Conservation (phyloP, 1,284 basidiomycete species). For the Sanguinoderma infundibulare region DNA sequence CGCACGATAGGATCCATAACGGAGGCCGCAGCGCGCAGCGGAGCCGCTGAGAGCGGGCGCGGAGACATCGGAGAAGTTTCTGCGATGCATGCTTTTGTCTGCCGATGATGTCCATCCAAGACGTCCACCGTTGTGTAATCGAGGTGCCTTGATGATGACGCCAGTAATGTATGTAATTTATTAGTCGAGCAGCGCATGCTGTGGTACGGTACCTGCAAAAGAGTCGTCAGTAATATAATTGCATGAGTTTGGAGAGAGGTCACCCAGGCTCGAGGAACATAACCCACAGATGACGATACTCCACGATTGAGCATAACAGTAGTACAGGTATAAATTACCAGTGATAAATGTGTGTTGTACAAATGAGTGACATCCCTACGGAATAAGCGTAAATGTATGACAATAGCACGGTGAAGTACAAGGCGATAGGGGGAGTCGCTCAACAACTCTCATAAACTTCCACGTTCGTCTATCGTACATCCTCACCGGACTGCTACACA, state of each 20-base stretch:
- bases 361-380: conserved; percentile 5
- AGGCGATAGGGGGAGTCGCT: background rate
- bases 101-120: background rate
- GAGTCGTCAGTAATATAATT: background rate
- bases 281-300: background rate
- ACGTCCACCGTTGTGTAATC: background rate
- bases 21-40: conserved; percentile 3
- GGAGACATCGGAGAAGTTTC: background rate
- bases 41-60: background rate
- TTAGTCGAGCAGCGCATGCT: background rate
- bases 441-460: conserved; percentile 3
- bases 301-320: background rate
- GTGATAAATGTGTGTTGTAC: conserved; percentile 16
- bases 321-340: conserved; percentile 11
- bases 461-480: conserved; percentile 1
- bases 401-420: background rate
- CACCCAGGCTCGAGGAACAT: too few relatives aligned
- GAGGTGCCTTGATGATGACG: too few relatives aligned
- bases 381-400: background rate
- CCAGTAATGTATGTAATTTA: background rate
- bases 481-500: background rate
- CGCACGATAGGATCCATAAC: conserved; percentile 18
- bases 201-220: background rate
- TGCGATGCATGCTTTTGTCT: too few relatives aligned
- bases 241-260: too few relatives aligned